Evolutionary conservation across 371 early-diverging fungal genomes (phyloP).

Genomic region (Mucor velutinosus): DNA sequence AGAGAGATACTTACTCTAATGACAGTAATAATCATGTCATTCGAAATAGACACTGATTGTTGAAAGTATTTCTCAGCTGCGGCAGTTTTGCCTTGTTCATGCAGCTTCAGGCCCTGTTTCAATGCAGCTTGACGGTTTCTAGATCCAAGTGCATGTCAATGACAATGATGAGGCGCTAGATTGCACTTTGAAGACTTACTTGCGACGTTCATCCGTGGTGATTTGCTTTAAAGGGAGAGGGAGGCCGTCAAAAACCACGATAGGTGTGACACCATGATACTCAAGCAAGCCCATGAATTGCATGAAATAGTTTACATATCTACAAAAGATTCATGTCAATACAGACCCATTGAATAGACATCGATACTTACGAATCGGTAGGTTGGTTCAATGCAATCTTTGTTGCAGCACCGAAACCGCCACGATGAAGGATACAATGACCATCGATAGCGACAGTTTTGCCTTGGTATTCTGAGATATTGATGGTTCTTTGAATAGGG

Average conservation of each 20-base stretch:
- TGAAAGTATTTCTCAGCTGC: slow-evolving; percentile 77
- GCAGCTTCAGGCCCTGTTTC: slow-evolving; percentile 44
- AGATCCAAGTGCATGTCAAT: background rate
- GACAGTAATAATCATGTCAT: slow-evolving; percentile 77
- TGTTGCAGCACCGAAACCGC: slow-evolving; percentile 78
- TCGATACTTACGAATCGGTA: slow-evolving; percentile 61
- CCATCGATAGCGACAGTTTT: slow-evolving; percentile 87
- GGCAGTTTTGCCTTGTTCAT: slow-evolving; percentile 50
- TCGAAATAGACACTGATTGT: slow-evolving; percentile 71
- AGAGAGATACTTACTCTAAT: slow-evolving; percentile 56
- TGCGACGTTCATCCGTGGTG: slow-evolving; percentile 74
- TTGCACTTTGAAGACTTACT: background rate
- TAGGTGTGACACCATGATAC: slow-evolving; percentile 74
- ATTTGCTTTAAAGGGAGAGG: slow-evolving; percentile 80
- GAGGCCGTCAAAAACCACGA: slow-evolving; percentile 98
- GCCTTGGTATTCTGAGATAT: slow-evolving; percentile 70
- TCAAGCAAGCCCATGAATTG: slow-evolving; percentile 69
- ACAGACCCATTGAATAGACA: background rate
- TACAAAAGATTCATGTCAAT: slow-evolving; percentile 24
- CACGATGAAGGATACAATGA: slow-evolving; percentile 93
- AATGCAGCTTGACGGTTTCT: background rate
- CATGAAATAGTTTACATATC: slow-evolving; percentile 81
- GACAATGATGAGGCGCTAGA: background rate
- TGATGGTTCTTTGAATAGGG: slow-evolving; percentile 65
- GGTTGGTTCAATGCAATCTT: slow-evolving; percentile 68